Percentiles rank a stretch among this genome's conserved stretches.
phyloP scores from a whole-genome alignment of 2,329 filamentous ascomycete genomes.

The Cryphonectria parasitica region DNA sequence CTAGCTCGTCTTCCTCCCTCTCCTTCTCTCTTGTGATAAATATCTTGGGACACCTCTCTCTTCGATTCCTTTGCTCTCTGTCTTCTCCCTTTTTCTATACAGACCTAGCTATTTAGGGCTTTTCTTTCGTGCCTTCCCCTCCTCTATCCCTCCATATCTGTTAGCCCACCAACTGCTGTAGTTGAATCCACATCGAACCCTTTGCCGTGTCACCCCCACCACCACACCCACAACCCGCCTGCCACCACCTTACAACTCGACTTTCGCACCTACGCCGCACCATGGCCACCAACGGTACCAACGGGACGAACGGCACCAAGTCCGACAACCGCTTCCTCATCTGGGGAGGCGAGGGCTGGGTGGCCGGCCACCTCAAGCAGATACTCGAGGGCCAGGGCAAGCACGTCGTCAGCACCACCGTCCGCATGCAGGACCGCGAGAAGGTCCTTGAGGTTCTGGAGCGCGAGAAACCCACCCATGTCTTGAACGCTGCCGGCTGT shows the following conservation, averaged over 20 bases:
- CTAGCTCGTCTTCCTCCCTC: not conserved
- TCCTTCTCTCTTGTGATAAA: not conserved
- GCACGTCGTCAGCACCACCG: constrained; percentile 61
- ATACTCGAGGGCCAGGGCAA: constrained; percentile 64
- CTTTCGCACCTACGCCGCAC: not conserved
- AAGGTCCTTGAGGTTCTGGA: constrained; percentile 60
- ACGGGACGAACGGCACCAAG: constrained; percentile 34
- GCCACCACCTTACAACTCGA: not conserved
- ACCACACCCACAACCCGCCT: not conserved
- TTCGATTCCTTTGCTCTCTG: not conserved
- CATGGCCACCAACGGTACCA: constrained; percentile 34
- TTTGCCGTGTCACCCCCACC: not conserved
- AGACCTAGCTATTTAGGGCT: not conserved
- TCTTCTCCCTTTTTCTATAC: not conserved
- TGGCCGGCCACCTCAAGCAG: constrained; percentile 63
- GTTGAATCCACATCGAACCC: not conserved
- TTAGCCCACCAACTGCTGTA: not conserved
- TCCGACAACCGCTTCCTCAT: constrained; percentile 56
- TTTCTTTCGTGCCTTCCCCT: not conserved
- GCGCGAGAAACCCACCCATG: constrained; percentile 65
- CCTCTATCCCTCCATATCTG: not conserved
- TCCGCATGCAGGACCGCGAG: constrained; percentile 68
- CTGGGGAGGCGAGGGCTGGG: constrained; percentile 68
- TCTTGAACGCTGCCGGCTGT: constrained; percentile 68
- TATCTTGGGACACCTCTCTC: not conserved